Conservation (phyloP, 805 yeast genomes). For the Suhomyces sp. region DNA sequence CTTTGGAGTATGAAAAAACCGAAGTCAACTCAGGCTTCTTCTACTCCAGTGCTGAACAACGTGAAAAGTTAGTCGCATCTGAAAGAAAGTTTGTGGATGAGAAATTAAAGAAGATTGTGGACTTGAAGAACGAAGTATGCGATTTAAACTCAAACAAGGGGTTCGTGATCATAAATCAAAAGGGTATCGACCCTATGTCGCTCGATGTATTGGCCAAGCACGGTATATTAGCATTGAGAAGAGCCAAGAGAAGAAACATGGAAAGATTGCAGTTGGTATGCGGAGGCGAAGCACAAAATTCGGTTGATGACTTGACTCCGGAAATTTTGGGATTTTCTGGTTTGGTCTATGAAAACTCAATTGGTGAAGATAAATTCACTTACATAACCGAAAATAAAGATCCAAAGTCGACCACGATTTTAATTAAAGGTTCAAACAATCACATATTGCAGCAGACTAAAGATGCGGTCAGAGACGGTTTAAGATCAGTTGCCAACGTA, state of each 20-base stretch:
- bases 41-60: constrained; percentile 92
- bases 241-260: constrained; percentile 99
- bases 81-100: constrained; percentile 95
- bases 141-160: constrained; percentile 68
- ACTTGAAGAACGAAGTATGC: constrained; percentile 89
- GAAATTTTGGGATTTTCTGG: constrained; percentile 85
- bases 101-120: constrained; percentile 85
- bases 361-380: constrained; percentile 97
- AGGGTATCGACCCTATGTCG: constrained; percentile 98
- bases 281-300: constrained; percentile 97
- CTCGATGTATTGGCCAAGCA: constrained; percentile 90
- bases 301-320: constrained; percentile 88
- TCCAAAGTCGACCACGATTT: constrained; percentile 87
- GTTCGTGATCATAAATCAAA: constrained; percentile 94
- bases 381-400: constrained; percentile 86
- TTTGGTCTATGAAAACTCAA: constrained; percentile 81
- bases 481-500: constrained; percentile 91
- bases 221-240: constrained; percentile 88
- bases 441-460: constrained; percentile 88
- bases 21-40: constrained; percentile 96
- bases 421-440: constrained; percentile 90
- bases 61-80: constrained; percentile 89
- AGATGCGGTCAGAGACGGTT: constrained; percentile 96
- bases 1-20: constrained; percentile 94
- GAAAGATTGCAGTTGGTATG: constrained; percentile 94